Evolutionary conservation across 2,329 filamentous ascomycete species (phyloP).

Genomic region (Xylaria sp.): DNA sequence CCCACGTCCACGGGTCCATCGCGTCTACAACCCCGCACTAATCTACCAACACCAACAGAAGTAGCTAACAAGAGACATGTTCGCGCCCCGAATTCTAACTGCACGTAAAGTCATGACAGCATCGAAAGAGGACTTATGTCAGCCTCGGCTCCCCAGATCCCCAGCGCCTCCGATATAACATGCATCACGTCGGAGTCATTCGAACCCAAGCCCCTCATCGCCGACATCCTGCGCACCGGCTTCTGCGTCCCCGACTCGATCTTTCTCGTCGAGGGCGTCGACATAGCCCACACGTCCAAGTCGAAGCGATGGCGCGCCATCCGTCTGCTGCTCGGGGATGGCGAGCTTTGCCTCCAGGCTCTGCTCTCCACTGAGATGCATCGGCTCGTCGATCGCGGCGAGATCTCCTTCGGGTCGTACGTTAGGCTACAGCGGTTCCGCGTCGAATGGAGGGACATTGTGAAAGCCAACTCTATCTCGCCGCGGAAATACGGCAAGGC

Average conservation of each 20-base stretch:
- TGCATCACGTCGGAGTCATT: conserved; percentile 47
- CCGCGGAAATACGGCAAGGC: conserved; percentile 28
- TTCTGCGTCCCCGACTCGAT: conserved; percentile 60
- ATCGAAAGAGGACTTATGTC: conserved; percentile 42
- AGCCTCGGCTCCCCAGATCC: conserved; percentile 35
- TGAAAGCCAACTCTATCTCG: conserved; percentile 3
- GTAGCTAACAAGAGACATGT: background rate
- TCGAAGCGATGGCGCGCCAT: conserved; percentile 56
- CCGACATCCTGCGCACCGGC: conserved; percentile 60
- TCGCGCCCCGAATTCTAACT: background rate
- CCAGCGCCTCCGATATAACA: conserved; percentile 43
- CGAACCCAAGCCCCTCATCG: conserved; percentile 55
- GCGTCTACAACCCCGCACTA: too few species aligned
- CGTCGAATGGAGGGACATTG: conserved; percentile 46
- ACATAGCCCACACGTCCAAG: conserved; percentile 51
- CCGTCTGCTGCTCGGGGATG: conserved; percentile 63
- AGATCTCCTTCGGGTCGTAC: conserved; percentile 61
- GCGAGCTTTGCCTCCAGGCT: conserved; percentile 64
- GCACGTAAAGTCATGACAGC: conserved; percentile 37
- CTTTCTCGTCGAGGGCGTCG: conserved; percentile 61
- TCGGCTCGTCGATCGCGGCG: conserved; percentile 57
- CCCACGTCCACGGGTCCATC: too few species aligned
- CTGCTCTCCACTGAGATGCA: conserved; percentile 59
- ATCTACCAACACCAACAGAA: background rate
- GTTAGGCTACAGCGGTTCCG: conserved; percentile 58